Percentiles rank a stretch among this genome's conserved stretches.
These are phyloP conservation scores for Nakazawaea populi DNA, from an alignment of 805 yeast species.

Conservation along the genomic window DNA sequence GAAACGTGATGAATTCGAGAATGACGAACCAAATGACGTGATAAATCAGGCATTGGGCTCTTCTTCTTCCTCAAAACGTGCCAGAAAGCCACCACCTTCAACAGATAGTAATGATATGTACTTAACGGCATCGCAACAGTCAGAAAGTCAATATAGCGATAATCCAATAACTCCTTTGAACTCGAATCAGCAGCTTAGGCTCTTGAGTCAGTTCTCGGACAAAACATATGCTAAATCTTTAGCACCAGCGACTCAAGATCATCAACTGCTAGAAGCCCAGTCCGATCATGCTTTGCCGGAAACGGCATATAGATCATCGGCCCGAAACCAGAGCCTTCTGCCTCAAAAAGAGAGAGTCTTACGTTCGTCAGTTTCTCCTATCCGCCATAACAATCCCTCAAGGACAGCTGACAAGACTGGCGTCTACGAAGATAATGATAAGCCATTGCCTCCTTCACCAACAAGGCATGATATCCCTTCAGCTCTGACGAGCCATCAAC, in stretches of 20 bases:
- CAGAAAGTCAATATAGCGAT: conserved; percentile 3
- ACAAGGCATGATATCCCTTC: background rate
- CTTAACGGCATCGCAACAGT: background rate
- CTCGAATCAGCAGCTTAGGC: conserved; percentile 4
- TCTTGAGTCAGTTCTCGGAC: conserved; percentile 5
- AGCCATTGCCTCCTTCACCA: conserved; percentile 7
- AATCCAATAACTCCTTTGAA: conserved; percentile 2
- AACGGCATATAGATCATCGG: background rate
- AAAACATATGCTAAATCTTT: conserved; percentile 5
- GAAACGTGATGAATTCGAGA: background rate
- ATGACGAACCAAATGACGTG: background rate
- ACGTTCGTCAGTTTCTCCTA: background rate
- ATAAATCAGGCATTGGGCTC: background rate
- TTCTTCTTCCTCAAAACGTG: background rate
- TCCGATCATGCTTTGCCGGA: background rate
- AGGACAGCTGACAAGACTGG: no score
- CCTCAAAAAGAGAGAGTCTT: background rate
- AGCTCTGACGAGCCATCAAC: no score
- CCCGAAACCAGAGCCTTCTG: background rate
- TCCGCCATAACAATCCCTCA: no score
- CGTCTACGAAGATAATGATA: background rate
- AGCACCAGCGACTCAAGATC: conserved; percentile 8
- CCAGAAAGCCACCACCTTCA: conserved; percentile 8
- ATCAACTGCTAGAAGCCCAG: background rate
- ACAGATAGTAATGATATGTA: background rate